phyloP scores from a whole-genome alignment of 1,284 basidiomycete genomes.

The Caloboletus inedulis region DNA sequence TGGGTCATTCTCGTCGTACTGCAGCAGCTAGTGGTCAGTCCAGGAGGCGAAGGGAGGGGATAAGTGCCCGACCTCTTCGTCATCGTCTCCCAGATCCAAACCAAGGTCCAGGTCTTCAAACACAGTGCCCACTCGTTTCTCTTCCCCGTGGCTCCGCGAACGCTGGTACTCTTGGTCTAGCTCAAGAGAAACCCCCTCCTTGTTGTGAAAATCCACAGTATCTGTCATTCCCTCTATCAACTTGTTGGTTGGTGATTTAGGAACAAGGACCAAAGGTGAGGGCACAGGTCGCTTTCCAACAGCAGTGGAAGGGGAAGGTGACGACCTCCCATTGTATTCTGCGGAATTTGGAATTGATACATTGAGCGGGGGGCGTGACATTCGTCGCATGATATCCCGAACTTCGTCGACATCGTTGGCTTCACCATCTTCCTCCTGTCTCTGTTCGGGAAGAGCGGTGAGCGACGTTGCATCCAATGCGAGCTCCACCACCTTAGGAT shows the following conservation, averaged over 20 bases:
- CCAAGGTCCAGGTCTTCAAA: constrained; percentile 72
- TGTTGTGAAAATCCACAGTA: constrained; percentile 13
- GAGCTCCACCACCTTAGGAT: constrained; percentile 49
- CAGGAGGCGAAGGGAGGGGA: not conserved
- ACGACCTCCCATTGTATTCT: constrained; percentile 27
- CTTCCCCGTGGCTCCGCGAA: constrained; percentile 46
- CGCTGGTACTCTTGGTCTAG: constrained; percentile 35
- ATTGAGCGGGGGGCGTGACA: constrained; percentile 38
- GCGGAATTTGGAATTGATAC: constrained; percentile 29
- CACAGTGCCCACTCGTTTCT: constrained; percentile 63
- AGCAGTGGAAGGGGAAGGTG: constrained; percentile 29
- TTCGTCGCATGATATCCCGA: constrained; percentile 40
- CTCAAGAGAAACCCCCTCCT: constrained; percentile 30
- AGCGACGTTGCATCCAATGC: constrained; percentile 52
- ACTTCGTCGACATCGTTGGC: constrained; percentile 46
- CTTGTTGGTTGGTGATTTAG: constrained; percentile 27
- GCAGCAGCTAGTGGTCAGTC: constrained; percentile 12
- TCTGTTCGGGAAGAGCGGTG: constrained; percentile 36
- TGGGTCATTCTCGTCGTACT: constrained; percentile 68
- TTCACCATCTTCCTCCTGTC: constrained; percentile 29
- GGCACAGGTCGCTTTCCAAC: constrained; percentile 38
- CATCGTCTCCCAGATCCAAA: constrained; percentile 47
- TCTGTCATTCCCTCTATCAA: constrained; percentile 16
- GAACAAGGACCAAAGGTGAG: constrained; percentile 48
- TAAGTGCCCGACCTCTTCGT: constrained; percentile 22